Percentiles rank a stretch among this genome's conserved stretches.
phyloP scores from a whole-genome alignment of 345 rosid genomes.

The Erysimum cheiranthoides region DNA sequence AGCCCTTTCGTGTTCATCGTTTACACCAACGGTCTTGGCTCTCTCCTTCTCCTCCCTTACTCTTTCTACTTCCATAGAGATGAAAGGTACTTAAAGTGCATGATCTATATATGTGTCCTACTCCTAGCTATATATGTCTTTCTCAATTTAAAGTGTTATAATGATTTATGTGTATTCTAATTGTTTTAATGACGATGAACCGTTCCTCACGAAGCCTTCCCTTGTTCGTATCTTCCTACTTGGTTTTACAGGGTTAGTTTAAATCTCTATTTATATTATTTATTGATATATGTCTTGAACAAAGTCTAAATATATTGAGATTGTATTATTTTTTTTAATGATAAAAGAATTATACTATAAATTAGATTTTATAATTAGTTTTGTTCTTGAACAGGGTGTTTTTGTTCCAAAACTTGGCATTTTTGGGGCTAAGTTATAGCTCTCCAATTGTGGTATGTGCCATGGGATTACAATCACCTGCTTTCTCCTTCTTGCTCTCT shows the following conservation, averaged over 20 bases:
- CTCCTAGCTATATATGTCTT: neutral
- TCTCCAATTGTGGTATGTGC: conserved; percentile 83
- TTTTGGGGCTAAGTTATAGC: conserved; percentile 69
- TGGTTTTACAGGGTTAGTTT: conserved; percentile 45
- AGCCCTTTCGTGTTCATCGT: conserved; percentile 81
- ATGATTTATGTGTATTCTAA: neutral
- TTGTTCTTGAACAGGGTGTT: conserved; percentile 52
- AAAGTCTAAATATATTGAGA: neutral
- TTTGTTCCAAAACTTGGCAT: conserved; percentile 65
- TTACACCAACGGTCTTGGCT: conserved; percentile 67
- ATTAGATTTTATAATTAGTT: neutral
- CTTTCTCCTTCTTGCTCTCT: conserved; percentile 71
- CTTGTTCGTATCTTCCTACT: conserved; percentile 45
- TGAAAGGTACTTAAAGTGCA: conserved; percentile 50
- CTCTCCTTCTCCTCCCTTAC: conserved; percentile 66
- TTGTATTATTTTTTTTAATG: neutral
- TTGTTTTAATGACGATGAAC: conserved; percentile 28
- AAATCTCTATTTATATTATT: neutral
- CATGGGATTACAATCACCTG: conserved; percentile 74
- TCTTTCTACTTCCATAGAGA: conserved; percentile 64
- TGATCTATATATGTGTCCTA: neutral
- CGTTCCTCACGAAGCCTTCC: conserved; percentile 41
- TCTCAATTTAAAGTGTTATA: neutral
- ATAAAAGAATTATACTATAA: neutral
- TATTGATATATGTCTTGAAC: neutral